Evolutionary conservation across 2,329 filamentous ascomycete species (phyloP), one percentile per base, ranked within the genome.

Genomic region (Celoporthe dispersa): DNA sequence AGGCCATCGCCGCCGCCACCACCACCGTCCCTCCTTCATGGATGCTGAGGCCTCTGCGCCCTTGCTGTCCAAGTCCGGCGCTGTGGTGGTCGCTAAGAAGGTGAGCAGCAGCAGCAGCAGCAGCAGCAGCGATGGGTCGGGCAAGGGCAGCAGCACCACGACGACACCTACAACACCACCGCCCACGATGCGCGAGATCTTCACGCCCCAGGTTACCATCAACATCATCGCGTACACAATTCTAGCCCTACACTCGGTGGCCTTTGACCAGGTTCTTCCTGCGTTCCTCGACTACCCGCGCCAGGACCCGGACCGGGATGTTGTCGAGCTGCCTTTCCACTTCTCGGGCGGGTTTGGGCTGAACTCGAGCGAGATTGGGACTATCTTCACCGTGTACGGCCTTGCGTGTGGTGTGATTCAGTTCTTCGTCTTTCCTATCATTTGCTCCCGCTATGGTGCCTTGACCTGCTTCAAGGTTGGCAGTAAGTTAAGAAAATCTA

Each of bases 221-320:
- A 92, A 94, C 73, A 84, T 98, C 1, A 72, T 93, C 1, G 86
- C 91, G 0, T 98, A 98, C 80, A 91, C 91, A 1, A 84, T 96
- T 64, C 85, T 98, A 25, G 92, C 94, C 0, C 86, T 97, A 64
- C 94, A 97, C 79, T 90, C 89, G 0, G 89, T 97, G 53, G 90
- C 93, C 0, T 98, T 90, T 77, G 95, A 98, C 79, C 94, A 97
- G 77, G 85, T 95, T 2, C 87, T 98, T 1, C 92, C 94, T 3
- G 93, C 98, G 0, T 97, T 97, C 79, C 87, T 98, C 76, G 92
- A 97, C 80, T 91, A 93, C 73, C 91, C 92, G 0, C 80, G 80
- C 0, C 84, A 90, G 74, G 77, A 84, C 5, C 79, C 84, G 5
- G 80, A 87, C 44, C 80, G 87, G 62, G 85, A 88, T 69, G 88